Conservation (phyloP, 108 stramenopile species). For the Skeletonema costatum region DNA sequence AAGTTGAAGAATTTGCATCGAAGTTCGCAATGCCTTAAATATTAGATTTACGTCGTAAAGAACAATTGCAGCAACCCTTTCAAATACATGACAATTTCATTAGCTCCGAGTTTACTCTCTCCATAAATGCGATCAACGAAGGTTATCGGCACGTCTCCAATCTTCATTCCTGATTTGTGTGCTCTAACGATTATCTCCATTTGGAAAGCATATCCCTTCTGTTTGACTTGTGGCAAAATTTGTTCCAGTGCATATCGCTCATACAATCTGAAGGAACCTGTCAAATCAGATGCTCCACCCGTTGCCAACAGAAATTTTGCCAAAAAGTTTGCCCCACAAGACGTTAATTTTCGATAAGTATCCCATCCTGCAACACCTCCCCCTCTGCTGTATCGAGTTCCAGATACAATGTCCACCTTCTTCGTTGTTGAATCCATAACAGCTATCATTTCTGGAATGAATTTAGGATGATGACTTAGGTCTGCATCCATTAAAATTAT, state of each 20-base stretch:
- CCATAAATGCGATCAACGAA: slow-evolving; percentile 99
- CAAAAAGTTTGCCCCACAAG: slow-evolving; percentile 95
- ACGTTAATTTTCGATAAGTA: slow-evolving; percentile 88
- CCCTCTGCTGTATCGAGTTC: slow-evolving; percentile 89
- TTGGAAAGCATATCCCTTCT: slow-evolving; percentile 98
- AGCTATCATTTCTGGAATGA: slow-evolving; percentile 90
- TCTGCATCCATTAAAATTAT: slow-evolving; percentile 99
- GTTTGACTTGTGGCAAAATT: slow-evolving; percentile 84
- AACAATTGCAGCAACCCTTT: slow-evolving; percentile 91
- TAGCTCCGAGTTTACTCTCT: slow-evolving; percentile 95
- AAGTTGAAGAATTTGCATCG: slow-evolving; percentile 80
- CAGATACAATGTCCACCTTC: slow-evolving; percentile 92
- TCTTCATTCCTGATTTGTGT: slow-evolving; percentile 72
- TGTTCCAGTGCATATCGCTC: slow-evolving; percentile 83
- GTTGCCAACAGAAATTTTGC: slow-evolving; percentile 93
- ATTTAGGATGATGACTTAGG: slow-evolving; percentile 96
- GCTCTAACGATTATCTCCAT: slow-evolving; percentile 98
- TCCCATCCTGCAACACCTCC: slow-evolving; percentile 98
- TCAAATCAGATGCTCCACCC: slow-evolving; percentile 90
- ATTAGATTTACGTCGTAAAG: slow-evolving; percentile 69
- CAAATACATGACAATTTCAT: slow-evolving; percentile 94
- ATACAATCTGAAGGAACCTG: slow-evolving; percentile 96
- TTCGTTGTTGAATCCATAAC: slow-evolving; percentile 58
- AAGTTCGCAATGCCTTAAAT: slow-evolving; percentile 80
- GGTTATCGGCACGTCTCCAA: slow-evolving; percentile 94